Base-by-base conservation (phyloP, 2,329 filamentous ascomycete genomes). In the Pseudonectria foliicola region DNA sequence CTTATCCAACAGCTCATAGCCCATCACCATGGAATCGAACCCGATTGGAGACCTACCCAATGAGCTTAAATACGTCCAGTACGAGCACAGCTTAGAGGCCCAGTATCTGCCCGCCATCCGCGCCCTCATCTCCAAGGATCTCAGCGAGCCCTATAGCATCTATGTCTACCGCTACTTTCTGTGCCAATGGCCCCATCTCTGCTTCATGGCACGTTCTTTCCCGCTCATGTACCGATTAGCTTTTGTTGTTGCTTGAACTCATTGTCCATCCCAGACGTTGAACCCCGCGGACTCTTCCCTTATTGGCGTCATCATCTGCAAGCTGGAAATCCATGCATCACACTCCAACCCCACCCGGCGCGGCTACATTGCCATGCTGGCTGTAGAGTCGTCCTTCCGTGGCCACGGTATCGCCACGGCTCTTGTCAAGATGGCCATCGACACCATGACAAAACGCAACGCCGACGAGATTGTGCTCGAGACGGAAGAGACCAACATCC, bases 151-250 rank as follows among this genome's bases (percentile, higher is more conserved):
- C 2, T 98, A 98, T 61, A 96, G 90, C 64, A 96, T 98, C 58
- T 98, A 98, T 66, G 92, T 98, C 39, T 98, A 96, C 62, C 80
- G 92, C 23, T 98, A 98, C 61, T 98, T 98, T 53, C 69, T 98
- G 13, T 95, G 93, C 57, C 88, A 96, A 73, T 98, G 92, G 92
- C 85, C 85, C 5, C 83, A 96, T 55, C 68, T 98, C n/a, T 98
- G 92, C 63, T 96, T 87, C 63, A 85, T 96, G 80, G 88, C 90
- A 24, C 40, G 53, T 43, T 12, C 13, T 18, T n/a, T 33, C 13
- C 23, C 28, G 11, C 27, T 12, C 23, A 26, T 26, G 28, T 31
- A 10, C 29, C 36, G 29, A 15, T 24, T 34, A 18, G 35, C 13
- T 21, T 36, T 39, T 51, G 35, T 44, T 38, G 16, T 35, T 24